Conservation (phyloP, 2,329 filamentous ascomycete species). For the Verticillium nonalfalfae region DNA sequence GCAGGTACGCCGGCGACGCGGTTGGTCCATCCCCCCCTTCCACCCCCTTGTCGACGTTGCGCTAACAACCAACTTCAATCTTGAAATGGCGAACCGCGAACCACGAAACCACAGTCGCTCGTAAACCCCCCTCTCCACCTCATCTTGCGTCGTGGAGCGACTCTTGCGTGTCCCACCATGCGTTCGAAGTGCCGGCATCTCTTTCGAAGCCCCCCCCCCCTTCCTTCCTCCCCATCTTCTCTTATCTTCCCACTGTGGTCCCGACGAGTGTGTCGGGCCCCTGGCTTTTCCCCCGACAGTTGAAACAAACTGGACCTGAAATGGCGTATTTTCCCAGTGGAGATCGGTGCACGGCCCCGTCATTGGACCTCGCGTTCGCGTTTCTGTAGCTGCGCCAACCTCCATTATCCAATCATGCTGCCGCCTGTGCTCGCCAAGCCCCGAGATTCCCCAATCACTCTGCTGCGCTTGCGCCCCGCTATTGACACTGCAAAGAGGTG, state of each 20-base stretch:
- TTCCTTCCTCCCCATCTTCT: not conserved
- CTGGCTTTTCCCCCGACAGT: not conserved
- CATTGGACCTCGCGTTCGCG: not conserved
- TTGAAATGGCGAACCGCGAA: not conserved
- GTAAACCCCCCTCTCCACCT: not conserved
- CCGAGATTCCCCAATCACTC: not conserved
- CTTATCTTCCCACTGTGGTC: not conserved
- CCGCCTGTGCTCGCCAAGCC: not conserved
- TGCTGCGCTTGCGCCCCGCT: not conserved
- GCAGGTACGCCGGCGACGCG: not conserved
- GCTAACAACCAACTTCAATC: not conserved
- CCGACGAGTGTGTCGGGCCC: too few relatives aligned
- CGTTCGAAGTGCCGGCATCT: not conserved
- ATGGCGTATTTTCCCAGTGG: not conserved
- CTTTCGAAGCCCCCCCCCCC: not conserved
- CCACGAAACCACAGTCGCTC: not conserved
- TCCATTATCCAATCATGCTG: not conserved
- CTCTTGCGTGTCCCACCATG: not conserved
- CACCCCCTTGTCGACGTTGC: not conserved
- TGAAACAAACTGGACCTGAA: not conserved
- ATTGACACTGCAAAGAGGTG: not conserved
- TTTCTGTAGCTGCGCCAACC: not conserved
- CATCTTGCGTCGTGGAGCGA: not conserved
- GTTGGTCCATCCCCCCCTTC: not conserved
- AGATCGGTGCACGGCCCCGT: not conserved